Percentiles rank a stretch among this genome's conserved stretches.
Evolutionary conservation across 257 asterid genomes (phyloP).

Genomic region (Petunia axillaris): DNA sequence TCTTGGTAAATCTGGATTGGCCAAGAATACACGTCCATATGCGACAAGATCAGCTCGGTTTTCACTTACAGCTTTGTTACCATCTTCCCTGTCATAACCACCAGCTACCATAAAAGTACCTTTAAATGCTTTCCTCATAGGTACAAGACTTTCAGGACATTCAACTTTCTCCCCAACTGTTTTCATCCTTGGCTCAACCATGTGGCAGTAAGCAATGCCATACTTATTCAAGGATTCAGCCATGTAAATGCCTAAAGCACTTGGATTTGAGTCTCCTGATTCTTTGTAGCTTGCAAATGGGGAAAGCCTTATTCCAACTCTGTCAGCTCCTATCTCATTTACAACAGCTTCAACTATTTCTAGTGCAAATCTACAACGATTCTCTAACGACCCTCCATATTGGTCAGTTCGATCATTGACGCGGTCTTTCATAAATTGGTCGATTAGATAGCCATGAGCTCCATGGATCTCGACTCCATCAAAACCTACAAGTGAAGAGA

Average conservation of each 20-base stretch:
- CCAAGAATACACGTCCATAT: conserved; percentile 29
- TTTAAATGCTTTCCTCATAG: conserved; percentile 36
- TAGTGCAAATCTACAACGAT: conserved; percentile 67
- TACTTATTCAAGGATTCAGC: conserved; percentile 31
- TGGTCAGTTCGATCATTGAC: conserved; percentile 66
- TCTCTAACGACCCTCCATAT: conserved; percentile 74
- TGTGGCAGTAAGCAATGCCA: conserved; percentile 28
- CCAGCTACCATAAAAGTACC: conserved; percentile 34
- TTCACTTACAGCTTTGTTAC: conserved; percentile 33
- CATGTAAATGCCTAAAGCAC: conserved; percentile 41
- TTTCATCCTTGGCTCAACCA: conserved; percentile 37
- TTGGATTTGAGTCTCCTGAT: conserved; percentile 60
- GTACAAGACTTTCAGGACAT: conserved; percentile 22
- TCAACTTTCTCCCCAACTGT: not conserved
- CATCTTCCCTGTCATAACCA: conserved; percentile 32
- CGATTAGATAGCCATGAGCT: conserved; percentile 72
- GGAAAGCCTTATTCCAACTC: conserved; percentile 73
- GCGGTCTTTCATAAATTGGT: conserved; percentile 73
- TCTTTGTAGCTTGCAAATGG: conserved; percentile 54
- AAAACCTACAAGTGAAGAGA: conserved; percentile 45
- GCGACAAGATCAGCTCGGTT: conserved; percentile 33
- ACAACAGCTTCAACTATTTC: conserved; percentile 57
- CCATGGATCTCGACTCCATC: conserved; percentile 87
- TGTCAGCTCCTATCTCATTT: conserved; percentile 49
- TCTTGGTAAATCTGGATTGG: conserved; percentile 42